Evolutionary conservation across 2,329 filamentous ascomycete species (phyloP).

Genomic region (Talaromyces sp.): DNA sequence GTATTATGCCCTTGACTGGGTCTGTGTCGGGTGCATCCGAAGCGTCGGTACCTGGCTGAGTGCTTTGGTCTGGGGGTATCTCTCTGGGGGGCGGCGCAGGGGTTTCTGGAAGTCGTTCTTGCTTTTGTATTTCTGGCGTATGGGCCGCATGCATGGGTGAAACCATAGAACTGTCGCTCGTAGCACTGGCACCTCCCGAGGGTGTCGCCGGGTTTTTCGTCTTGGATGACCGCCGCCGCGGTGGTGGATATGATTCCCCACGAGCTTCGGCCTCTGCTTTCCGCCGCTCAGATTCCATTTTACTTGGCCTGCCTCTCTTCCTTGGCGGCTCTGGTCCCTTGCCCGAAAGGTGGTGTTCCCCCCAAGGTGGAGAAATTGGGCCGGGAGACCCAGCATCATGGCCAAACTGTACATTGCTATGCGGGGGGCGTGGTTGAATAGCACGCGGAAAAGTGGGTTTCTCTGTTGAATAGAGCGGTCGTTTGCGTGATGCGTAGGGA

Average conservation of each 20-base stretch:
- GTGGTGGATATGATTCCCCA: slow-evolving; percentile 34
- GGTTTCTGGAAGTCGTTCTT: slow-evolving; percentile 13
- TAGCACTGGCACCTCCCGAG: slow-evolving; percentile 24
- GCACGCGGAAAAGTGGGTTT: slow-evolving; percentile 28
- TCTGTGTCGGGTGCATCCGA: slow-evolving; percentile 8
- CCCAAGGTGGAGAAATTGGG: slow-evolving; percentile 30
- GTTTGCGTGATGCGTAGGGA: slow-evolving; percentile 24
- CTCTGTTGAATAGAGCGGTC: slow-evolving; percentile 26
- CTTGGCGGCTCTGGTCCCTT: slow-evolving; percentile 29
- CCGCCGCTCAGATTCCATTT: slow-evolving; percentile 36
- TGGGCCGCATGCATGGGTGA: slow-evolving; percentile 15
- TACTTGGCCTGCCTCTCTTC: slow-evolving; percentile 41
- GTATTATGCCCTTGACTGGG: slow-evolving; percentile 12
- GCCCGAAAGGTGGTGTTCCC: slow-evolving; percentile 19
- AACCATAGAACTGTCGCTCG: slow-evolving; percentile 17
- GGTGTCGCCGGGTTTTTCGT: slow-evolving; percentile 25
- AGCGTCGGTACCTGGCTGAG: not conserved
- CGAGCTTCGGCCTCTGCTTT: slow-evolving; percentile 33
- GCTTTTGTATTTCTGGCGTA: slow-evolving; percentile 13
- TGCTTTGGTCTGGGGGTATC: not conserved
- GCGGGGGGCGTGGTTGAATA: slow-evolving; percentile 36
- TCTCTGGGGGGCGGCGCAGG: not conserved
- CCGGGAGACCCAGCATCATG: slow-evolving; percentile 29
- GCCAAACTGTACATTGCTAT: slow-evolving; percentile 27
- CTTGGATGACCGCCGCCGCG: slow-evolving; percentile 23